Conservation (phyloP, 169 alveolate genomes). For the Plasmodium chabaudi region DNA sequence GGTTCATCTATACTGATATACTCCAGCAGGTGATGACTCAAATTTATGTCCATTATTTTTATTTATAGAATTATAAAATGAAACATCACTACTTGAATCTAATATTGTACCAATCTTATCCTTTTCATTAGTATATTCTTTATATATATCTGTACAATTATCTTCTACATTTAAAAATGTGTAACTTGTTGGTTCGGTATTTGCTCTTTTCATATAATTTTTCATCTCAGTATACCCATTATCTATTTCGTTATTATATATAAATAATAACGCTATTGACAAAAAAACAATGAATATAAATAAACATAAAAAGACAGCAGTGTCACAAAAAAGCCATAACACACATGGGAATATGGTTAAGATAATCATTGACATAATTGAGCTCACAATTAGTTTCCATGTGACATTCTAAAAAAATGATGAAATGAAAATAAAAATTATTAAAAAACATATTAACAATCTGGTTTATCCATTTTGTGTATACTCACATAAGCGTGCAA, state of each 20-base stretch:
- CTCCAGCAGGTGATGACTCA: constrained; percentile 70
- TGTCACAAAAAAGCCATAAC: constrained; percentile 70
- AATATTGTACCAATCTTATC: constrained; percentile 15
- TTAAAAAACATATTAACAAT: too few species aligned
- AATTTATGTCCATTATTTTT: constrained; percentile 29
- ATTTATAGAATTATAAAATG: constrained; percentile 40
- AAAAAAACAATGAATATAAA: constrained; percentile 39
- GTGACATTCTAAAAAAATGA: constrained; percentile 24
- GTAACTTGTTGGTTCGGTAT: constrained; percentile 59
- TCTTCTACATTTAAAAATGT: constrained; percentile 67
- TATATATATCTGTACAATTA: constrained; percentile 42
- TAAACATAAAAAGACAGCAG: constrained; percentile 65
- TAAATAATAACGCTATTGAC: constrained; percentile 41
- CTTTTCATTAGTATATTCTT: constrained; percentile 32
- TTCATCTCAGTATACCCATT: constrained; percentile 57
- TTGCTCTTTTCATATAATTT: constrained; percentile 68
- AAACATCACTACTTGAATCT: constrained; percentile 60
- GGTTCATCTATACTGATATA: constrained; percentile 17
- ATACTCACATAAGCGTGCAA: not conserved
- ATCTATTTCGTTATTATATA: constrained; percentile 49
- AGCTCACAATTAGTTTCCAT: constrained; percentile 50
- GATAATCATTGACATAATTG: constrained; percentile 13
- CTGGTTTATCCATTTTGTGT: not conserved
- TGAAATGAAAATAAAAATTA: too few species aligned
- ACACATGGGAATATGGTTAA: constrained; percentile 53